Base-by-base conservation (phyloP, 192 early-diverging fungal genomes). In the Rhizoclosmatium globosum region DNA sequence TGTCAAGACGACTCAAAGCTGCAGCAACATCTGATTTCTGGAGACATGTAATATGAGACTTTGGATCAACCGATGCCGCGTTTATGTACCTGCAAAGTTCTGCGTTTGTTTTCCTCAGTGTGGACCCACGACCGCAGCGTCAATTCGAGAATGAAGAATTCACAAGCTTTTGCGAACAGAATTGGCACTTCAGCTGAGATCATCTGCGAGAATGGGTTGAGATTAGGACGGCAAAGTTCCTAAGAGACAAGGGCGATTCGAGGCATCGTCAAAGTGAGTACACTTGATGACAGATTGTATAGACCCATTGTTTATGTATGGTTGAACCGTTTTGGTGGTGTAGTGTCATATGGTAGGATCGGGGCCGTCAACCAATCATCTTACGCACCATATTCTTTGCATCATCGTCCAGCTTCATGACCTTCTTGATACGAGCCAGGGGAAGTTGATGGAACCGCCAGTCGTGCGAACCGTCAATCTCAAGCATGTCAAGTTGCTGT, bases 391-490 rank as follows among this genome's bases (percentile, higher is more conserved):
- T 85, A 2, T 93, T 93, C 87, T 97, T 96, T 38, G 95, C 96
- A 81, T 99, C 95, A 47, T 96, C 94, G 78, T 99, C 97, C 13
- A 93, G 92, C 87, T 99, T 99, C 97, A 99, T 99, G 47, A 99
- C 95, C 81, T 97, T 97, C 80, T 99, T 99, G 79, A 98, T 97
- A 41, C 97, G 84, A 39, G 97, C 97, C 53, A 99, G 82, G 31
- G 97, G 97, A 68, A 99, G 67, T 91, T 86, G 88, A 76, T 99
- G 96, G 53, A 90, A 86, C 82, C 96, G 96, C 85, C 96, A 99
- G 83, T 98, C 97, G 23, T 92, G 90, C 64, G 85, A 81, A 19
- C 91, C 90, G 66, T 92, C 45, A 84, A 64, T 94, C 87, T 11
- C 41, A 31, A 6, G 19, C 64, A 76, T 67, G 43, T 76, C 74